Conservation (phyloP, 2,329 filamentous ascomycete genomes). For the Penicillium sp. region DNA sequence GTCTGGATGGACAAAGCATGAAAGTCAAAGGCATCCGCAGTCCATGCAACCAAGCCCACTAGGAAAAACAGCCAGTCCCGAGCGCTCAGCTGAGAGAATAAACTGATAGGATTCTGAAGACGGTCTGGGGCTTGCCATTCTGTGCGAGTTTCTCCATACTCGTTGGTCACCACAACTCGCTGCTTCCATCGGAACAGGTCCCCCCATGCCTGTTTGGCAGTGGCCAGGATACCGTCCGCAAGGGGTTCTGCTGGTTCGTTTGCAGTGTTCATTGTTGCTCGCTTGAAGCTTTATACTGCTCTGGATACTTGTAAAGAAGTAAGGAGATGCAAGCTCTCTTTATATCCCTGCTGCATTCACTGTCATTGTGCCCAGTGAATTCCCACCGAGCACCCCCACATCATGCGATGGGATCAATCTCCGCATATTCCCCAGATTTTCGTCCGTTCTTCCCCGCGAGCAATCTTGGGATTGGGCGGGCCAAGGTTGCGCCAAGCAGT, state of each 20-base stretch:
- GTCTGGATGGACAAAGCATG: conserved; percentile 73
- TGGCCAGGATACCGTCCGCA: conserved; percentile 56
- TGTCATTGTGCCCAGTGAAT: too few relatives aligned
- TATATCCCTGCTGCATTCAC: too few relatives aligned
- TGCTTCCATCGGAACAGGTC: conserved; percentile 69
- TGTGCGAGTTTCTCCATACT: conserved; percentile 55
- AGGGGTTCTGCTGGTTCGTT: conserved; percentile 63
- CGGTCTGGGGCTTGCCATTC: conserved; percentile 62
- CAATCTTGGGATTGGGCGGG: too few relatives aligned
- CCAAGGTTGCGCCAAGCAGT: too few relatives aligned
- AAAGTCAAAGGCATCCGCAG: conserved; percentile 75
- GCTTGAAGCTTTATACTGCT: too few relatives aligned
- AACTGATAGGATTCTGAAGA: conserved; percentile 60
- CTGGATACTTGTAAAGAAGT: too few relatives aligned
- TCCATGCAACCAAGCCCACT: conserved; percentile 67
- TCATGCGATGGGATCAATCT: too few relatives aligned
- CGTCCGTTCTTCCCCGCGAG: too few relatives aligned
- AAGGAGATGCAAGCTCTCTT: too few relatives aligned
- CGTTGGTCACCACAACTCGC: conserved; percentile 49
- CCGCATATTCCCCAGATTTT: too few relatives aligned
- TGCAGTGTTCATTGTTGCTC: too few relatives aligned
- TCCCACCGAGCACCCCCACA: too few relatives aligned
- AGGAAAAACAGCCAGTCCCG: conserved; percentile 68
- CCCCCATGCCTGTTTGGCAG: conserved; percentile 53
- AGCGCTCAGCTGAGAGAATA: conserved; percentile 55